Percentiles rank a stretch among this genome's conserved stretches.
Conservation (phyloP, 108 stramenopile genomes). For the Skeletonema menzelii region DNA sequence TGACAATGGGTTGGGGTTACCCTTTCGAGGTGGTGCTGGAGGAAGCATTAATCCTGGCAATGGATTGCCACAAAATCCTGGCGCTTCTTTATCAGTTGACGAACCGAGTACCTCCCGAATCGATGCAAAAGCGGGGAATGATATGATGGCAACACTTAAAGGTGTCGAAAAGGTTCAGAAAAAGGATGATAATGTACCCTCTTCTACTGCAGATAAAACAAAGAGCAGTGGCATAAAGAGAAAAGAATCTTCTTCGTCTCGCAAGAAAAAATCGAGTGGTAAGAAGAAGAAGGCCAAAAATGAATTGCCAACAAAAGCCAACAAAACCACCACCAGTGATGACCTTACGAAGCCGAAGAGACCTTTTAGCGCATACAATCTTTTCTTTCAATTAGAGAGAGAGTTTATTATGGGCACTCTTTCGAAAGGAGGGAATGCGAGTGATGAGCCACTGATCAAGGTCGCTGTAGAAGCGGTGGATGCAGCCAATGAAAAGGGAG, state of each 20-base stretch:
- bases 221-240: not conserved
- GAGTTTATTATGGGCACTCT: conserved; percentile 28
- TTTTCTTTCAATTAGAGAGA: conserved; percentile 48
- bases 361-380: conserved; percentile 44
- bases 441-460: not conserved
- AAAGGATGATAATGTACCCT: not conserved
- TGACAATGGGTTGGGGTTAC: not conserved
- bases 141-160: not conserved
- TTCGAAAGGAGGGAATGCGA: not conserved
- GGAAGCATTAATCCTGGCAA: not conserved
- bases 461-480: not conserved
- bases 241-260: not conserved
- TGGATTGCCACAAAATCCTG: not conserved
- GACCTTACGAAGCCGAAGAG: conserved; percentile 35
- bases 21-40: not conserved
- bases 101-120: not conserved
- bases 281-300: not conserved
- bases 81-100: not conserved
- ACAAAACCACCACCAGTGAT: not conserved
- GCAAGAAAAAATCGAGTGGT: too few relatives aligned
- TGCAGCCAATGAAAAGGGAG: not conserved
- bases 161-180: not conserved
- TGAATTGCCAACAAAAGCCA: too few relatives aligned
- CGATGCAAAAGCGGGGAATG: not conserved
- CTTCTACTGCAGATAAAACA: not conserved